Evolutionary conservation across 805 yeast genomes (phyloP), one percentile per base, ranked within the genome.

Genomic region (Candida coquimbonensis): DNA sequence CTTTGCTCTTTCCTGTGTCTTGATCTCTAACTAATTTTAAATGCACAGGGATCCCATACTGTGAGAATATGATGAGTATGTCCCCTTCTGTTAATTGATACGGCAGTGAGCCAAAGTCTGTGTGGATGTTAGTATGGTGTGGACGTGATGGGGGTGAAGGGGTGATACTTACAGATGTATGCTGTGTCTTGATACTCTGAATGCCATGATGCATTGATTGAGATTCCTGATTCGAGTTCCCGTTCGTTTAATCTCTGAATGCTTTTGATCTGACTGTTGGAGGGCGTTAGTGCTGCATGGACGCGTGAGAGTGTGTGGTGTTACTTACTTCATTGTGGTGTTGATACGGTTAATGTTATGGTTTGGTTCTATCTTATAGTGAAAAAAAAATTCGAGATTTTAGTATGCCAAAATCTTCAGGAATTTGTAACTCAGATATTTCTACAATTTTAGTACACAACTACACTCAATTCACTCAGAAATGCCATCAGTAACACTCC

Each of bases 11-110:
- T 3, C 88, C 87, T 0, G 83, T 73, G 3, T 70, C 75, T 47
- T 68, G 70, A 56, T 87, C 91, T 47, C 91, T 73, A 25, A 78
- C 74, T 43, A 90, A 66, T 43, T 81, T 78, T 33, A 91, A 60
- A 53, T 84, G 86, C 0, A 84, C 83, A 0, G 96, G 96, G 17
- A 81, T 74, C 0, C 98, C 98, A 62, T 77, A 91, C 58, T 91
- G 97, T 2, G 96, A 84, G 60, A 91, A 91, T 31, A 90, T 77
- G 0, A 80, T 74, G 7, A 89, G 56, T 0, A 91, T 62, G 59
- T 91, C 97, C 40, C 80, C 79, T 59, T 88, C 96, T 9, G 78
- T 78, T 26, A 88, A 61, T 31, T 77, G 77, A 14, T 57, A 64
- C 9, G 88, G 81, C 11, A 91, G 61, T 5, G 82, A 78, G 1